phyloP scores from a whole-genome alignment of 148 eudicot species.

The Chenopodium formosanum region DNA sequence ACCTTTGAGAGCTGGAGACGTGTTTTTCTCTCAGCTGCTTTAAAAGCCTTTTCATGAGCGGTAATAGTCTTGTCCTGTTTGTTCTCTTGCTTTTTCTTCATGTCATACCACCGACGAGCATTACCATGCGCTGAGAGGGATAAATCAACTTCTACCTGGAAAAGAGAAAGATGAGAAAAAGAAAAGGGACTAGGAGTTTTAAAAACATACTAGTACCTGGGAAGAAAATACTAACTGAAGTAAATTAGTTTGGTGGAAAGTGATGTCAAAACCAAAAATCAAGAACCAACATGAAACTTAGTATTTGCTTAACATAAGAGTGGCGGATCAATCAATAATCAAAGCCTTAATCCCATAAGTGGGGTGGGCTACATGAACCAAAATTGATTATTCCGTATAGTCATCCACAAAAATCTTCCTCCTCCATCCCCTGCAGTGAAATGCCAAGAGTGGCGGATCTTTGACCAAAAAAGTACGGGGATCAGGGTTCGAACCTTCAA shows the following conservation, averaged over 20 bases:
- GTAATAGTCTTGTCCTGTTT: slow-evolving; percentile 91
- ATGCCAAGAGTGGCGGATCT: too few species aligned
- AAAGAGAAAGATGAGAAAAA: slow-evolving; percentile 12
- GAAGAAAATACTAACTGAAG: neutral
- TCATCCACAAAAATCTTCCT: too few species aligned
- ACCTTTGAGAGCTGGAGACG: slow-evolving; percentile 94
- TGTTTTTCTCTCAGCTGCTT: slow-evolving; percentile 97
- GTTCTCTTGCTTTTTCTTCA: slow-evolving; percentile 95
- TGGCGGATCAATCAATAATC: neutral
- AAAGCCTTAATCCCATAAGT: too few species aligned
- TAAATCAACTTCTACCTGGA: slow-evolving; percentile 92
- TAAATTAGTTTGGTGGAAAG: neutral
- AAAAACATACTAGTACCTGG: neutral
- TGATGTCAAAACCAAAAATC: neutral
- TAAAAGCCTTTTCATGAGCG: slow-evolving; percentile 98
- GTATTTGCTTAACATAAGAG: neutral
- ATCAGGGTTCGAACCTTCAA: too few species aligned
- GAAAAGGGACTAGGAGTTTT: neutral
- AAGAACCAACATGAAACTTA: neutral
- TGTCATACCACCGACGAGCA: slow-evolving; percentile 95
- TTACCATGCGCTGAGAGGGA: slow-evolving; percentile 95
- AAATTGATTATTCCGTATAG: too few species aligned
- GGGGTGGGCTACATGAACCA: too few species aligned
- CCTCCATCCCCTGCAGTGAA: too few species aligned
- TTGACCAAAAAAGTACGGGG: too few species aligned